Base-by-base conservation (phyloP, 352 stramenopile genomes). In the Pelagophyceae sp. region DNA sequence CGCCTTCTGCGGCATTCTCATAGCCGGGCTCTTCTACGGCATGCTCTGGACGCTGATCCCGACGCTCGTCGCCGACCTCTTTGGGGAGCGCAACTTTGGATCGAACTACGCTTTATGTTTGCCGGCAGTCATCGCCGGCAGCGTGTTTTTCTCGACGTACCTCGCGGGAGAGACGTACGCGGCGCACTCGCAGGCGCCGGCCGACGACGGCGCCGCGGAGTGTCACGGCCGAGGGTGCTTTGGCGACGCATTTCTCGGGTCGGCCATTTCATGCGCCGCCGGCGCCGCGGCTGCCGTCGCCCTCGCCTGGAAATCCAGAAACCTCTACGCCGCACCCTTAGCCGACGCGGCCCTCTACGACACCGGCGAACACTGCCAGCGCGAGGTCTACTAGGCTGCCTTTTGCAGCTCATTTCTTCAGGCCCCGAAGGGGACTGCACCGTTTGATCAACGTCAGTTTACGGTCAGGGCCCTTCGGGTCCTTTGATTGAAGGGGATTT, bases 41-140 rank as follows among this genome's bases (percentile, higher is more conserved):
- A 58, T 33, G 15, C 19, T 74, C 67, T 74, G 67, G 67, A 58
- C 37, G 15, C 67, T 74, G 15, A 74, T 74, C 38, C 67, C 67
- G 15, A 74, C 67, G 15, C 67, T 74, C 11, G 38, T 37, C 33
- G 17, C 33, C 2, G 67, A 74, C 38, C 35, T 51, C 17, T 74
- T 74, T 37, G 67, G 67, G 15, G 11, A 23, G 33, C 1, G 33
- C 1, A 6, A 15, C 38, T 58, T 74, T n/a, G 67, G 67, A 23
- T 31, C 67, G 3, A 74, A 74, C n/a, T 74, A 74, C 38, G n/a
- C n/a, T 0, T 37, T 74, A 0, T 37, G 20, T 23, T 37, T 74
- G 35, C 67, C 67, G 35, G 38, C 35, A 1, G 67, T 74, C 35
- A 58, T 51, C 29, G 20, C 29, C 20, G 67, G 35, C 5, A 23